Evolutionary conservation across 805 yeast genomes (phyloP).

Genomic region (Starmera pachycereana): DNA sequence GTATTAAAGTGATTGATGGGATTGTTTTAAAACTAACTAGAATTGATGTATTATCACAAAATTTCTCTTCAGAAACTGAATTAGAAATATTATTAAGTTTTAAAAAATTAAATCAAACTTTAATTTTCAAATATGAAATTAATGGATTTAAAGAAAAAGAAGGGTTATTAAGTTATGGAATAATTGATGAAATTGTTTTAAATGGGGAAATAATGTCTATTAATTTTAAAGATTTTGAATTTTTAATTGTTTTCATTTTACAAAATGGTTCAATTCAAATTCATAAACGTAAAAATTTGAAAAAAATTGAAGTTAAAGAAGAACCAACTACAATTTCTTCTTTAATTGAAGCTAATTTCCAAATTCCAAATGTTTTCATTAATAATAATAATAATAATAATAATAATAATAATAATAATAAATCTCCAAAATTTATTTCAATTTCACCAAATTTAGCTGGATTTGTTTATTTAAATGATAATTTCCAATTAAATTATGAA

Average conservation of each 20-base stretch:
- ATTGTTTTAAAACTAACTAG: constrained; percentile 20
- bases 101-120: constrained; percentile 6
- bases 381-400: too few species aligned
- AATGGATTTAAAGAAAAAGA: constrained; percentile 3
- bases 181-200: constrained; percentile 12
- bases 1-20: constrained; percentile 17
- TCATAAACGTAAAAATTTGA: constrained; percentile 28
- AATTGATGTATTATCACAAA: constrained; percentile 37
- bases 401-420: constrained; percentile 1
- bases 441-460: constrained; percentile 45
- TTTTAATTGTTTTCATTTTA: constrained; percentile 27
- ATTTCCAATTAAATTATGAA: constrained; percentile 9
- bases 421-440: constrained; percentile 25
- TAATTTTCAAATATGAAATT: constrained; percentile 15
- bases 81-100: constrained; percentile 38
- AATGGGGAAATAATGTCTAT: constrained; percentile 21
- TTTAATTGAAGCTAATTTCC: constrained; percentile 41
- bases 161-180: constrained; percentile 4
- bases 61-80: constrained; percentile 28
- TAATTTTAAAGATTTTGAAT: constrained; percentile 28
- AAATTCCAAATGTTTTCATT: constrained; percentile 14
- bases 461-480: constrained; percentile 21
- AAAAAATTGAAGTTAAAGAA: constrained; percentile 3
- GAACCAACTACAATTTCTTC: constrained; percentile 28
- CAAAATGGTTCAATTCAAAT: constrained; percentile 36